These are phyloP conservation scores for Candida insectorum DNA, from an alignment of 805 yeast species.

Conservation along the genomic window DNA sequence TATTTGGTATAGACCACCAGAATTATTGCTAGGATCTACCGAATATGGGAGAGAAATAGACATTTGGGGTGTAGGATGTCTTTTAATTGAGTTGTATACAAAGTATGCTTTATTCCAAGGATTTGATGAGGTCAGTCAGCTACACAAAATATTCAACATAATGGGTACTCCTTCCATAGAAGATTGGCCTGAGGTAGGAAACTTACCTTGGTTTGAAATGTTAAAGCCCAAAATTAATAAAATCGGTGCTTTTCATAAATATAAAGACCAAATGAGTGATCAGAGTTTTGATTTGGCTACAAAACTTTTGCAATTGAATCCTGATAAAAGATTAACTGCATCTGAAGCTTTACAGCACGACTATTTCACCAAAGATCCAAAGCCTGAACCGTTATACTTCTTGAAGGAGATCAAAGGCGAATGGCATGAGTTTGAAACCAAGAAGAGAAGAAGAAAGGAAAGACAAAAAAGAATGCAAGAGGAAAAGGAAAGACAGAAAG, in stretches of 20 bases:
- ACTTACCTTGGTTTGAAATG: constrained; percentile 91
- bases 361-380: constrained; percentile 71
- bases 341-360: constrained; percentile 59
- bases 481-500: constrained; percentile 15
- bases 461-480: constrained; percentile 38
- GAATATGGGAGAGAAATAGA: constrained; percentile 89
- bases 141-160: constrained; percentile 68
- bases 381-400: constrained; percentile 54
- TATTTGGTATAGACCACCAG: constrained; percentile 97
- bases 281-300: constrained; percentile 64
- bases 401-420: constrained; percentile 67
- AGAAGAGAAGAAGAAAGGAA: constrained; percentile 61
- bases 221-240: constrained; percentile 53
- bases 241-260: constrained; percentile 27
- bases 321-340: constrained; percentile 64
- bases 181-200: constrained; percentile 75
- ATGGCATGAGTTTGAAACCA: constrained; percentile 97
- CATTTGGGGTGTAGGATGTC: constrained; percentile 96
- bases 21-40: constrained; percentile 84
- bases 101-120: constrained; percentile 82
- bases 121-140: constrained; percentile 80
- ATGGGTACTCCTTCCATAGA: constrained; percentile 82
- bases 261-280: constrained; percentile 42
- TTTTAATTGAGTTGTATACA: constrained; percentile 76
- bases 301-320: constrained; percentile 65